Evolutionary conservation across 2,329 filamentous ascomycete species (phyloP).

Genomic region (Fusarium euwallaceae): DNA sequence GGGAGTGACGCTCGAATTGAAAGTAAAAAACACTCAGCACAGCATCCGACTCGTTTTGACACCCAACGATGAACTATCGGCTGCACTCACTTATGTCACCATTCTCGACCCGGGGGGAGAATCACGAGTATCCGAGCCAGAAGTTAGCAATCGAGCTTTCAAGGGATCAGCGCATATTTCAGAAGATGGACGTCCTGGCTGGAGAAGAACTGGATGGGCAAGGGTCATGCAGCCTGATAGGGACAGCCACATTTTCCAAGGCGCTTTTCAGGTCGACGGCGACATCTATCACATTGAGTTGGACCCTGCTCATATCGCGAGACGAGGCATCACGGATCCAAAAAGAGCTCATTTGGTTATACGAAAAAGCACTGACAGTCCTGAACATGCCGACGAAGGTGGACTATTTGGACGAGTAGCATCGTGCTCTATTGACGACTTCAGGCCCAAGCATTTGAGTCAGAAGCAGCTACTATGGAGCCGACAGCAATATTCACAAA

Average conservation of each 20-base stretch:
- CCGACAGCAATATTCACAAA: background rate
- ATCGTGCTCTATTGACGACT: background rate
- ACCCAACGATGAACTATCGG: background rate
- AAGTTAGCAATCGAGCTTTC: background rate
- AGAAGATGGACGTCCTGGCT: background rate
- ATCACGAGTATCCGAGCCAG: background rate
- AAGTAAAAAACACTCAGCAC: background rate
- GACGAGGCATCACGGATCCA: background rate
- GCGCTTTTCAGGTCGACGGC: background rate
- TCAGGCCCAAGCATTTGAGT: rapidly evolving
- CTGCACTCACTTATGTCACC: background rate
- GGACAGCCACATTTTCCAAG: background rate
- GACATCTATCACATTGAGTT: background rate
- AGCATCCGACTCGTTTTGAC: background rate
- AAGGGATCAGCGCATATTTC: background rate
- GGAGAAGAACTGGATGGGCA: background rate
- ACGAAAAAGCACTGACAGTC: background rate
- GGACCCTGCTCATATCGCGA: background rate
- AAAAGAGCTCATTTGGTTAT: background rate
- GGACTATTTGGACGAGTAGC: background rate
- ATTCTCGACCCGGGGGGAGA: background rate
- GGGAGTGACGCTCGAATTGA: background rate
- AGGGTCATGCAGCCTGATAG: background rate
- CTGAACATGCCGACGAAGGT: background rate
- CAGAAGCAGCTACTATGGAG: background rate